These are phyloP conservation scores for Tolypocladium pustulatum DNA, from an alignment of 2,329 filamentous ascomycete genomes.

Conservation along the genomic window DNA sequence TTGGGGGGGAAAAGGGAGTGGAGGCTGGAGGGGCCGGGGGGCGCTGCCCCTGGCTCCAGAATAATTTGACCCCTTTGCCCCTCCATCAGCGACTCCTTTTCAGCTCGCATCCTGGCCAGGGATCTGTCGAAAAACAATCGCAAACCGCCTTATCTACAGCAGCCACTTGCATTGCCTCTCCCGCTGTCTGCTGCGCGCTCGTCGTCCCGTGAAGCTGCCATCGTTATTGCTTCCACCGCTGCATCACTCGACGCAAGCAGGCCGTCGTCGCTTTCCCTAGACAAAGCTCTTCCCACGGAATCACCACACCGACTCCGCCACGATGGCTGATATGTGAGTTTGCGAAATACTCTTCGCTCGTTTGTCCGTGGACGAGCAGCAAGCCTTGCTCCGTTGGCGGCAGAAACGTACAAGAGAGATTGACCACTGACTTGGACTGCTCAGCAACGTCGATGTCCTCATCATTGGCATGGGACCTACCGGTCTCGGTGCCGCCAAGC, in stretches of 20 bases:
- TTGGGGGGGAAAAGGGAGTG: background rate
- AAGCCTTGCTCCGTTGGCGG: background rate
- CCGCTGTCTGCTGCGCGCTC: conserved; percentile 10
- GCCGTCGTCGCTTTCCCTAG: background rate
- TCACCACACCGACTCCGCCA: background rate
- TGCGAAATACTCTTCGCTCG: background rate
- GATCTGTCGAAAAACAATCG: conserved; percentile 3
- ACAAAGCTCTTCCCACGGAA: background rate
- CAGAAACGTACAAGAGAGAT: conserved; percentile 9
- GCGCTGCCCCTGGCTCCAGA: conserved; percentile 17
- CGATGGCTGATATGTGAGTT: background rate
- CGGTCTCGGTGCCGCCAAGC: conserved; percentile 94
- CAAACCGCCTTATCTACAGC: conserved; percentile 15
- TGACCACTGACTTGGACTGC: conserved; percentile 8
- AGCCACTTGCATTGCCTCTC: conserved; percentile 15
- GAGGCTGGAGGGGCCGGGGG: background rate
- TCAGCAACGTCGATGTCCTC: conserved; percentile 87
- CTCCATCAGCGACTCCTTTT: conserved; percentile 25
- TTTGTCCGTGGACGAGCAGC: background rate
- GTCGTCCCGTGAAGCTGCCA: conserved; percentile 6
- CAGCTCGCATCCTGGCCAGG: conserved; percentile 6
- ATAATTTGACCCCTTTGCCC: conserved; percentile 26
- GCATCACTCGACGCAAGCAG: background rate
- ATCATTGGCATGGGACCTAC: conserved; percentile 97
- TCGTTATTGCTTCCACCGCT: background rate